phyloP scores from a whole-genome alignment of 1,284 basidiomycete species.

The Leccinum solheimii region DNA sequence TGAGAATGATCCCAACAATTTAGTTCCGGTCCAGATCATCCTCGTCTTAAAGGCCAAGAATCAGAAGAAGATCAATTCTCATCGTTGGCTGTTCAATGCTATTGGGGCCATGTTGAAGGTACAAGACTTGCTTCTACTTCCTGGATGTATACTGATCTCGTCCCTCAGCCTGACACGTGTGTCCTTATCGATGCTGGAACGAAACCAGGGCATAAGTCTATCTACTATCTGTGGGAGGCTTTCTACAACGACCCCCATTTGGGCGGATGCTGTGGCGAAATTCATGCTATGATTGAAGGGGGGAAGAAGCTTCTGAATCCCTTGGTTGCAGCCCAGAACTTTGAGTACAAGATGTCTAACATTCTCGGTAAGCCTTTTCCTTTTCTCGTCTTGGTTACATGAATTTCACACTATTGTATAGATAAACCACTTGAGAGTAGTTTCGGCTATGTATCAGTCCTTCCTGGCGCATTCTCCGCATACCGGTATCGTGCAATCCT shows the following conservation, averaged over 20 bases:
- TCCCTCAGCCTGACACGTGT: slow-evolving; percentile 80
- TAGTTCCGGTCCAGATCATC: slow-evolving; percentile 96
- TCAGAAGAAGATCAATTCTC: slow-evolving; percentile 96
- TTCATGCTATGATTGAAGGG: slow-evolving; percentile 92
- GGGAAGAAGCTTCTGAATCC: slow-evolving; percentile 94
- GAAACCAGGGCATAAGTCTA: slow-evolving; percentile 94
- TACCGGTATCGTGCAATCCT: slow-evolving; percentile 91
- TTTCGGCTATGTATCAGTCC: slow-evolving; percentile 94
- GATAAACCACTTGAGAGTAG: slow-evolving; percentile 93
- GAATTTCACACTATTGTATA: slow-evolving; percentile 27
- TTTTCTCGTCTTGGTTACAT: background rate
- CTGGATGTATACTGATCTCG: slow-evolving; percentile 2
- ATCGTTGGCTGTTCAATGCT: slow-evolving; percentile 98
- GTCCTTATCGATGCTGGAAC: slow-evolving; percentile 94
- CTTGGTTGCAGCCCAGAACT: slow-evolving; percentile 93
- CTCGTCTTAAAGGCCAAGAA: slow-evolving; percentile 96
- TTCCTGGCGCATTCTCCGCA: slow-evolving; percentile 96
- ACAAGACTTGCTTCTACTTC: slow-evolving; percentile 10
- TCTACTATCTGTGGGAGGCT: slow-evolving; percentile 97
- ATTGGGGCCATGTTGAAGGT: slow-evolving; percentile 83
- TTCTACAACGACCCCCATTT: slow-evolving; percentile 77
- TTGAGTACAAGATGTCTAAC: slow-evolving; percentile 98
- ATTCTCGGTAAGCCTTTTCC: slow-evolving; percentile 68
- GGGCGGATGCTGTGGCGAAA: slow-evolving; percentile 88
- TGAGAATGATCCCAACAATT: slow-evolving; percentile 83